These are phyloP conservation scores for Stagonosporopsis chrysanthemi DNA, from an alignment of 2,329 filamentous ascomycete genomes.

Conservation along the genomic window DNA sequence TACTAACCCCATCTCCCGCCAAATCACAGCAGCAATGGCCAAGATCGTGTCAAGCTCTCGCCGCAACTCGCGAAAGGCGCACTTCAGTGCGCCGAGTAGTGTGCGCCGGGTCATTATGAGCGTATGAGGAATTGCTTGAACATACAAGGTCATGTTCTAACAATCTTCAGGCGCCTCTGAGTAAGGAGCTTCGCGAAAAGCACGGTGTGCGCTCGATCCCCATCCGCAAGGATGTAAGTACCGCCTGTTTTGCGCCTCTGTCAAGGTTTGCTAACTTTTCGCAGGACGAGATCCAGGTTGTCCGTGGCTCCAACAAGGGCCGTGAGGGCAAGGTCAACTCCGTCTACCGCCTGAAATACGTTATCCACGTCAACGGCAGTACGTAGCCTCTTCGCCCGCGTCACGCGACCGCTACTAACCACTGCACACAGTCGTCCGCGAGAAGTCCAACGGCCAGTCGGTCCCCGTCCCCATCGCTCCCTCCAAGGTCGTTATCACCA, in stretches of 20 bases:
- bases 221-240: slow-evolving; percentile 81
- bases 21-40: slow-evolving; percentile 66
- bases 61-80: slow-evolving; percentile 98
- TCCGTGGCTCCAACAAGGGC: slow-evolving; percentile 94
- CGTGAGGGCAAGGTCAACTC: slow-evolving; percentile 98
- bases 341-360: slow-evolving; percentile 83
- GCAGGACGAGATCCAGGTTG: slow-evolving; percentile 82
- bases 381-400: slow-evolving; percentile 23
- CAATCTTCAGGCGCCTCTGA: slow-evolving; percentile 49
- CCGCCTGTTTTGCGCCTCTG: slow-evolving; percentile 40
- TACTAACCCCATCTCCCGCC: slow-evolving; percentile 44
- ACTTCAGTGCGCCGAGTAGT: slow-evolving; percentile 95
- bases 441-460: slow-evolving; percentile 97
- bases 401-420: slow-evolving; percentile 30
- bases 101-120: slow-evolving; percentile 92
- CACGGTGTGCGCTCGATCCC: slow-evolving; percentile 94
- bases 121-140: slow-evolving; percentile 69
- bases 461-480: slow-evolving; percentile 94
- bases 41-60: slow-evolving; percentile 83
- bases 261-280: slow-evolving; percentile 37
- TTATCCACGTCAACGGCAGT: slow-evolving; percentile 91
- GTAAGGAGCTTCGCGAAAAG: slow-evolving; percentile 94
- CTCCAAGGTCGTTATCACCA: slow-evolving; percentile 97
- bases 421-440: slow-evolving; percentile 72
- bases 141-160: slow-evolving; percentile 41